phyloP scores from a whole-genome alignment of 208 protist genomes.

The Crithidia mellificae region DNA sequence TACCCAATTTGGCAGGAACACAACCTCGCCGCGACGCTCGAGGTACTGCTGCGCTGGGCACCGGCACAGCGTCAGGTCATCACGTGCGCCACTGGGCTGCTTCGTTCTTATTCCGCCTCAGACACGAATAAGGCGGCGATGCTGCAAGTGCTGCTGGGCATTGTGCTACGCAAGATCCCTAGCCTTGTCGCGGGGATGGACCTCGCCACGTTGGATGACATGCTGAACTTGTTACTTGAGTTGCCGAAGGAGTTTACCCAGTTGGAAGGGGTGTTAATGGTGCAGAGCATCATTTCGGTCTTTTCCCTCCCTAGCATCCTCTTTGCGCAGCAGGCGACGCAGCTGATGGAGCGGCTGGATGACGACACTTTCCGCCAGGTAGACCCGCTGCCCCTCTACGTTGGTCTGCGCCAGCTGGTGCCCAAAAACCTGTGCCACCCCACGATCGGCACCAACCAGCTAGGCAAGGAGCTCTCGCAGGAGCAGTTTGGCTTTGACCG shows the following conservation, averaged over 20 bases:
- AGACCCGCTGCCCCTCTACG: constrained; percentile 43
- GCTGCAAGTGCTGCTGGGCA: constrained; percentile 33
- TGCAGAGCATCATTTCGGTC: constrained; percentile 38
- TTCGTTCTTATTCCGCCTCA: constrained; percentile 34
- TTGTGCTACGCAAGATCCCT: constrained; percentile 30
- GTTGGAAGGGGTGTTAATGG: constrained; percentile 29
- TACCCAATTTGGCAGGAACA: constrained; percentile 53
- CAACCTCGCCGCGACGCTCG: constrained; percentile 51
- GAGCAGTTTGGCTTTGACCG: constrained; percentile 64
- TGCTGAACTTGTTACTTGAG: constrained; percentile 41
- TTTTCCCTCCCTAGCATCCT: constrained; percentile 71
- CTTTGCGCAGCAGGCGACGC: constrained; percentile 53
- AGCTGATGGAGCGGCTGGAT: constrained; percentile 43
- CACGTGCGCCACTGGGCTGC: constrained; percentile 34
- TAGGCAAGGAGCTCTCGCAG: constrained; percentile 49
- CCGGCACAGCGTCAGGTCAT: constrained; percentile 49
- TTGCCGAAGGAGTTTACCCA: constrained; percentile 51
- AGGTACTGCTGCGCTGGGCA: constrained; percentile 57
- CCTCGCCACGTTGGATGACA: constrained; percentile 43
- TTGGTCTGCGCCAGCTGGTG: constrained; percentile 41
- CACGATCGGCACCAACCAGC: constrained; percentile 34
- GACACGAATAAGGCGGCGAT: constrained; percentile 26
- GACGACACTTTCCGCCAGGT: constrained; percentile 34
- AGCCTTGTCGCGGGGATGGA: constrained; percentile 31
- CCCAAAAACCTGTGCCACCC: constrained; percentile 75